Evolutionary conservation across 1,139 yeast genomes (phyloP).

Genomic region (Scheffersomyces titani): DNA sequence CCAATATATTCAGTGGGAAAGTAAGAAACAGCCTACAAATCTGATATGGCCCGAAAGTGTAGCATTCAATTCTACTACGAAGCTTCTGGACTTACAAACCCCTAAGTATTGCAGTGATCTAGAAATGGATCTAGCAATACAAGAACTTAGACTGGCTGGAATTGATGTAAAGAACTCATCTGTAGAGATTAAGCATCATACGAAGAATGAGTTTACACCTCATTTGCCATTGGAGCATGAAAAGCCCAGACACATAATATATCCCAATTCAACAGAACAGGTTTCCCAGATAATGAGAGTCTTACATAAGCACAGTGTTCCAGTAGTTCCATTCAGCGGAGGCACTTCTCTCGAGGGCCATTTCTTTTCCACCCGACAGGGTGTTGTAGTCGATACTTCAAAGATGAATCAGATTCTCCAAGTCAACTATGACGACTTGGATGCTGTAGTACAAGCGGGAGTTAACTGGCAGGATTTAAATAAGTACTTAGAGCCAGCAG

Average conservation of each 20-base stretch:
- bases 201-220: conserved; percentile 43
- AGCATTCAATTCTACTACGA: conserved; percentile 29
- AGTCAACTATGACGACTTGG: conserved; percentile 42
- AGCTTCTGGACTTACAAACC: conserved; percentile 25
- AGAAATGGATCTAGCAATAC: conserved; percentile 46
- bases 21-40: not conserved
- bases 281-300: conserved; percentile 37
- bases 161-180: conserved; percentile 24
- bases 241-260: conserved; percentile 36
- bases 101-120: conserved; percentile 43
- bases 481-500: conserved; percentile 23
- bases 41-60: not conserved
- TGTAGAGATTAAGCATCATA: conserved; percentile 38
- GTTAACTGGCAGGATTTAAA: conserved; percentile 47
- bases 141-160: conserved; percentile 40
- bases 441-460: conserved; percentile 45
- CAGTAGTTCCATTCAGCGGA: conserved; percentile 68
- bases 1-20: not conserved
- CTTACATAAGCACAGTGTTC: conserved; percentile 35
- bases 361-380: conserved; percentile 41
- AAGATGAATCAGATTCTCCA: conserved; percentile 35
- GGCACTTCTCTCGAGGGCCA: conserved; percentile 50
- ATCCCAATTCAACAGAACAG: conserved; percentile 38
- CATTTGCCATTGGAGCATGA: conserved; percentile 39
- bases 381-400: conserved; percentile 43